Evolutionary conservation across 2,329 filamentous ascomycete genomes (phyloP).

Genomic region (Didymella exigua): DNA sequence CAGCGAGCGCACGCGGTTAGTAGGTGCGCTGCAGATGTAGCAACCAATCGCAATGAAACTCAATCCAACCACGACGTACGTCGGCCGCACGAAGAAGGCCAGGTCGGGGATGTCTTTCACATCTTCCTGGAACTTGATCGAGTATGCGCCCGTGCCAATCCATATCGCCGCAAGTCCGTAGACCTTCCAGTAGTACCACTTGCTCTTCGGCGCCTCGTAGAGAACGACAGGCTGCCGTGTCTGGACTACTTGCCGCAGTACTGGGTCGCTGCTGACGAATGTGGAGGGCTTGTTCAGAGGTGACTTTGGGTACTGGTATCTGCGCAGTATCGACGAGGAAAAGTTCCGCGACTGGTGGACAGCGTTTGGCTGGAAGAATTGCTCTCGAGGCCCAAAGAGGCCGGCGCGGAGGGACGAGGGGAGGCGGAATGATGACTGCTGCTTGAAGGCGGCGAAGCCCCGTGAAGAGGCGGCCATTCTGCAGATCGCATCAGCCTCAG

Average conservation of each 20-base stretch:
- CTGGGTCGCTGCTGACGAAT: conserved; percentile 37
- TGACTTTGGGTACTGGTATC: conserved; percentile 29
- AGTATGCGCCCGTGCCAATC: conserved; percentile 37
- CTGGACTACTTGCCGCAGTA: conserved; percentile 40
- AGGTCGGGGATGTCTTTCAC: conserved; percentile 38
- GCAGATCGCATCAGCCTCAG: background rate
- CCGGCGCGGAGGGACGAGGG: conserved; percentile 42
- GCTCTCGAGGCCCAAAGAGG: conserved; percentile 34
- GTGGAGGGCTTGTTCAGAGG: conserved; percentile 15
- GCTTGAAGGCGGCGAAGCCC: conserved; percentile 36
- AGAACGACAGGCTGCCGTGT: conserved; percentile 41
- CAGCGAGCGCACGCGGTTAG: conserved; percentile 36
- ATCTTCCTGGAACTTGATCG: conserved; percentile 40
- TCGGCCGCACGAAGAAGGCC: conserved; percentile 41
- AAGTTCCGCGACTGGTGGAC: conserved; percentile 27
- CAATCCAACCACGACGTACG: conserved; percentile 41
- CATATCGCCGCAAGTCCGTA: conserved; percentile 35
- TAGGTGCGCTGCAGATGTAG: conserved; percentile 41
- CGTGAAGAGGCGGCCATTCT: conserved; percentile 43
- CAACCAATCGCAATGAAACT: conserved; percentile 37
- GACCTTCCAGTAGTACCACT: conserved; percentile 35
- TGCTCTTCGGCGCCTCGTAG: conserved; percentile 39
- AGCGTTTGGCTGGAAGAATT: conserved; percentile 24
- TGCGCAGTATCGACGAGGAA: conserved; percentile 30
- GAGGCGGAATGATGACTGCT: conserved; percentile 37